These are phyloP conservation scores for Saposhnikovia divaricata DNA, from an alignment of 129 eudicot species.

Conservation along the genomic window DNA sequence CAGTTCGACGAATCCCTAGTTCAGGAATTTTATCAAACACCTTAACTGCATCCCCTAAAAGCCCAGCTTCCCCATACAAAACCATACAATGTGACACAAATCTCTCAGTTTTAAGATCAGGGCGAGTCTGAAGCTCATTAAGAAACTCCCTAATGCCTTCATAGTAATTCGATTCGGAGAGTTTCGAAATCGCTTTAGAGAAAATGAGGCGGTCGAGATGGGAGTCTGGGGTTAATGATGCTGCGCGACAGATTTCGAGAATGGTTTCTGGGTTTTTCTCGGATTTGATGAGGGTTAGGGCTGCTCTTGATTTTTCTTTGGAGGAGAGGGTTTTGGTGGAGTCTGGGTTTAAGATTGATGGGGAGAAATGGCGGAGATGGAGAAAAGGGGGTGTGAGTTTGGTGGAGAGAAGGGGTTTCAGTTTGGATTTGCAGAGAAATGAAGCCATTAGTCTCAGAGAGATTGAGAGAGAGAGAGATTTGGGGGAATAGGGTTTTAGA, in stretches of 20 bases:
- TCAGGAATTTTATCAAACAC: constrained; percentile 61
- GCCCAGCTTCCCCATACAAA: constrained; percentile 71
- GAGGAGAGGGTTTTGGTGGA: constrained; percentile 44
- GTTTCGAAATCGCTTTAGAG: constrained; percentile 59
- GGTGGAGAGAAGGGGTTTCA: constrained; percentile 36
- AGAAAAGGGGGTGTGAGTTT: constrained; percentile 33
- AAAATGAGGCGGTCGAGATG: constrained; percentile 75
- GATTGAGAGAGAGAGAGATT: background rate
- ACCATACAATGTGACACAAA: constrained; percentile 47
- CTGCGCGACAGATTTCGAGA: constrained; percentile 71
- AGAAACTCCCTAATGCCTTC: constrained; percentile 52
- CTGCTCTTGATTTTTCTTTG: constrained; percentile 60
- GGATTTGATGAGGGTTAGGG: constrained; percentile 53
- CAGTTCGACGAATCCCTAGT: constrained; percentile 41
- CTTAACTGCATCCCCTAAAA: constrained; percentile 41
- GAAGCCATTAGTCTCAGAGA: constrained; percentile 5
- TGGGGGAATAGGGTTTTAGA: constrained; percentile 6
- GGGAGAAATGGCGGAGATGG: constrained; percentile 33
- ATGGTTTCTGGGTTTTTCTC: constrained; percentile 71
- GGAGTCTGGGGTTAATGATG: constrained; percentile 62
- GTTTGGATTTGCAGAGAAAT: constrained; percentile 11
- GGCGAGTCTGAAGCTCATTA: constrained; percentile 51
- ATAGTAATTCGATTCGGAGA: constrained; percentile 39
- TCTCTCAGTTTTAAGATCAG: constrained; percentile 55
- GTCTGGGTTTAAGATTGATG: constrained; percentile 58